A percentile compares a stretch with the other conserved stretches of the same genome.
Conservation (phyloP, 306 rosid genomes). For the Casuarina cunninghamiana region DNA sequence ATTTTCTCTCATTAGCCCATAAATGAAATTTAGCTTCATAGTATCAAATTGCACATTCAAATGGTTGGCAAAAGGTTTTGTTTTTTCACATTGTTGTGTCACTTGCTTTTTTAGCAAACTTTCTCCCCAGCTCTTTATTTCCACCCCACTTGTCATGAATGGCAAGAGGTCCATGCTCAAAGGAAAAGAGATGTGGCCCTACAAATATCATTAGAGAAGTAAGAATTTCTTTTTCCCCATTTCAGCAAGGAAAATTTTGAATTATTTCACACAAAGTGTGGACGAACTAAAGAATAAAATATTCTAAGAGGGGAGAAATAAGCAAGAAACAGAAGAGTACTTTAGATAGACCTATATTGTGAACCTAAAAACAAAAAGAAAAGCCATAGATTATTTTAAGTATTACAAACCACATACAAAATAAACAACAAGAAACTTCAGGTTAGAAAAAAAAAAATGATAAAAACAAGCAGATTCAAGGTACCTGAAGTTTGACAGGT, state of each 20-base stretch:
- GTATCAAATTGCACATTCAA: slow-evolving; percentile 37
- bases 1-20: slow-evolving; percentile 31
- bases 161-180: slow-evolving; percentile 61
- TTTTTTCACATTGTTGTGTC: slow-evolving; percentile 26
- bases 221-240: not conserved
- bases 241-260: slow-evolving; percentile 1
- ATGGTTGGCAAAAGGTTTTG: slow-evolving; percentile 30
- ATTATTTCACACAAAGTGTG: not conserved
- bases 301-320: not conserved
- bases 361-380: not conserved
- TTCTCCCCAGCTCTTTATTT: slow-evolving; percentile 42
- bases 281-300: not conserved
- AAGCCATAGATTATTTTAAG: not conserved
- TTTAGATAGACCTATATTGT: not conserved
- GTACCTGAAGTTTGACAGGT: slow-evolving; percentile 67
- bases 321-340: not conserved
- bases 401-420: not conserved
- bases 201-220: slow-evolving; percentile 31
- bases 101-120: slow-evolving; percentile 35
- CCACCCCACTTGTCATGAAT: slow-evolving; percentile 66
- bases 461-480: slow-evolving; percentile 19
- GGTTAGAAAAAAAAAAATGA: slow-evolving; percentile 2
- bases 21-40: slow-evolving; percentile 28
- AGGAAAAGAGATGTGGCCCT: slow-evolving; percentile 87
- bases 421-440: slow-evolving; percentile 16